Conservation (phyloP, 2,329 filamentous ascomycete genomes). For the Podosphaera xanthii region DNA sequence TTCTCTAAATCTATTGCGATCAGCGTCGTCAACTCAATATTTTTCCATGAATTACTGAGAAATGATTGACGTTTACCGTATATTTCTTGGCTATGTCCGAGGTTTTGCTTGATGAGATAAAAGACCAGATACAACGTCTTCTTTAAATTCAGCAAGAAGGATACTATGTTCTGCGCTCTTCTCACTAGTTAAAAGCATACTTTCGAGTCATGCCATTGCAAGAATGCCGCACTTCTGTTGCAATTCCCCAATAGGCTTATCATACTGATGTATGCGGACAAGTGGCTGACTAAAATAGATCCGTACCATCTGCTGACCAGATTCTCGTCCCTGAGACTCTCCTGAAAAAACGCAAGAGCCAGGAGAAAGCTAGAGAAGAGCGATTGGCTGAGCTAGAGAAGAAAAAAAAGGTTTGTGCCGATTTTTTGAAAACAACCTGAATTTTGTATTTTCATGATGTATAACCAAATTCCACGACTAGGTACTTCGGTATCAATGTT, state of each 20-base stretch:
- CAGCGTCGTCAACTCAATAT: conserved; percentile 6
- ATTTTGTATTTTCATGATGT: conserved; percentile 46
- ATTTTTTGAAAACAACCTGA: conserved; percentile 14
- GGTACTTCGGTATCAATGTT: conserved; percentile 66
- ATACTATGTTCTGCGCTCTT: conserved; percentile 2
- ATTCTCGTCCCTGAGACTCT: conserved; percentile 97
- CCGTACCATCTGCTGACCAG: conserved; percentile 83
- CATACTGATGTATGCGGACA: conserved; percentile 42
- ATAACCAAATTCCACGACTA: conserved; percentile 77
- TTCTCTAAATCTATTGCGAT: conserved; percentile 56
- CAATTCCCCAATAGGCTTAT: conserved; percentile 71
- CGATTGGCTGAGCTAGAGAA: conserved; percentile 57
- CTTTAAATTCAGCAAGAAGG: not conserved
- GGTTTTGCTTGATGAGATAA: conserved; percentile 61
- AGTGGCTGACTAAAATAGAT: conserved; percentile 65
- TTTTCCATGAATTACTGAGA: not conserved
- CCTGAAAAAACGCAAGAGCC: conserved; percentile 99
- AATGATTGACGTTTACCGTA: conserved; percentile 5
- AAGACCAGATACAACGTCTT: not conserved
- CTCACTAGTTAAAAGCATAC: conserved; percentile 61
- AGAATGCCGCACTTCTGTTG: conserved; percentile 82
- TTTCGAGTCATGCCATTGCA: conserved; percentile 65
- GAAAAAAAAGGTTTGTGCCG: conserved; percentile 52
- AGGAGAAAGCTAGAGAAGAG: conserved; percentile 96
- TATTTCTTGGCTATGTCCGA: conserved; percentile 28